Evolutionary conservation across 306 rosid genomes (phyloP).

Genomic region (Crataegus laevigata): DNA sequence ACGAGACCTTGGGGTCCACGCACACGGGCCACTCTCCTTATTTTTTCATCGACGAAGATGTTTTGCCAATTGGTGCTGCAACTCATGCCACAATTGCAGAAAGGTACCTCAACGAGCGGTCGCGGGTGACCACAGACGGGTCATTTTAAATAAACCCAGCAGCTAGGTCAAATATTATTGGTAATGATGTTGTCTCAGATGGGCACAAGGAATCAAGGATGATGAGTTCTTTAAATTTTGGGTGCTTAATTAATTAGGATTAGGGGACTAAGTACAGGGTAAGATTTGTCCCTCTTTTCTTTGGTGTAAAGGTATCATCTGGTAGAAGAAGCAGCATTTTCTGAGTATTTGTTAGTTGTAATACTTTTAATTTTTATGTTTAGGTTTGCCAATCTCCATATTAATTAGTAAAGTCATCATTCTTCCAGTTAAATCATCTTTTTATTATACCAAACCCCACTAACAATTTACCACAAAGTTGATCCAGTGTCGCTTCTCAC

Average conservation of each 20-base stretch:
- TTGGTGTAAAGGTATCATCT: not conserved
- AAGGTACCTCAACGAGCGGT: conserved; percentile 66
- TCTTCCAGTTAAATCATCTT: too few relatives aligned
- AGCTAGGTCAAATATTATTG: not conserved
- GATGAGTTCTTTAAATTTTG: not conserved
- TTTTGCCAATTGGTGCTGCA: conserved; percentile 72
- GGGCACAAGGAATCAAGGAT: not conserved
- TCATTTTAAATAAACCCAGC: not conserved
- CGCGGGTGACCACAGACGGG: not conserved
- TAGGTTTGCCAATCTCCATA: not conserved
- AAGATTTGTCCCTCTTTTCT: not conserved
- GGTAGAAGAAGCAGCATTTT: not conserved
- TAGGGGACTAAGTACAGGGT: not conserved
- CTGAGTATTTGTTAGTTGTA: not conserved
- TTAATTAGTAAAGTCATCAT: not conserved
- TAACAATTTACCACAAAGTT: too few relatives aligned
- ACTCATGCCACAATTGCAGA: conserved; percentile 82
- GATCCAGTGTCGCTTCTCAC: too few relatives aligned
- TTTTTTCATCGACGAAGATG: conserved; percentile 85
- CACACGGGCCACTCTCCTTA: conserved; percentile 93
- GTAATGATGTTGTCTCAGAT: not conserved
- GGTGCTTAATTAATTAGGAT: not conserved
- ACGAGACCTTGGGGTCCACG: conserved; percentile 75
- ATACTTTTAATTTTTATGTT: not conserved
- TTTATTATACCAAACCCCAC: too few relatives aligned